Evolutionary conservation across 805 yeast genomes (phyloP), one percentile per base, ranked within the genome.

Genomic region (Aciculoconidium aculeatum): DNA sequence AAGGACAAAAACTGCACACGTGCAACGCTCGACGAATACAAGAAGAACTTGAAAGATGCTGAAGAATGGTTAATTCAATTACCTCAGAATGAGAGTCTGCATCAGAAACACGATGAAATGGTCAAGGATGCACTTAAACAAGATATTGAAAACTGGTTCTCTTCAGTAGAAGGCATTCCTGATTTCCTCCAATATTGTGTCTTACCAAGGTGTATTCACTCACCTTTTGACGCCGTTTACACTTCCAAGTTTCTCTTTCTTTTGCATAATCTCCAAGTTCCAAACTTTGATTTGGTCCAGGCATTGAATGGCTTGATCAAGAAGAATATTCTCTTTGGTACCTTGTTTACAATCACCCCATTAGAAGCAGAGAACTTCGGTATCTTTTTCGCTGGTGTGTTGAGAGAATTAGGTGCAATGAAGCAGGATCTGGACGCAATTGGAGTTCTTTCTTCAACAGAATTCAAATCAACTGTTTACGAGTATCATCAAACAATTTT

Each of bases 311-410:
- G 49, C 11, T 54, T 86, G 14, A 68, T 85, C 33, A 48, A 57
- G 1, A 58, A 60, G 3, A 60, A 63, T 7, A 51, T 76, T 9
- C 49, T 84, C 27, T 67, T 66, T 27, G 70, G 80, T 3, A 68
- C 84, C 2, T 47, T 87, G 8, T 79, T 72, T 42, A 74, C 90
- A 2, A 71, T 77, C 31, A 82, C 96, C 0, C 69, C 84, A 0
- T 54, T 66, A 4, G 96, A 88, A 47, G 77, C 94, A 2, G 94
- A 87, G 42, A 82, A 83, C 47, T 51, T 87, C 21, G 95, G 95
- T 3, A 53, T 84, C 8, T 87, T 88, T 41, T 72, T 75, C 41
- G 62, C 73, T 15, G 77, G 73, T 14, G 37, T 81, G 1, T 55
- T 85, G 23, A 55, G 50, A 5, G 55, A 53, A 13, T 58, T 79